Conservation (phyloP, 257 asterid species). For the Capsicum rhomboideum region DNA sequence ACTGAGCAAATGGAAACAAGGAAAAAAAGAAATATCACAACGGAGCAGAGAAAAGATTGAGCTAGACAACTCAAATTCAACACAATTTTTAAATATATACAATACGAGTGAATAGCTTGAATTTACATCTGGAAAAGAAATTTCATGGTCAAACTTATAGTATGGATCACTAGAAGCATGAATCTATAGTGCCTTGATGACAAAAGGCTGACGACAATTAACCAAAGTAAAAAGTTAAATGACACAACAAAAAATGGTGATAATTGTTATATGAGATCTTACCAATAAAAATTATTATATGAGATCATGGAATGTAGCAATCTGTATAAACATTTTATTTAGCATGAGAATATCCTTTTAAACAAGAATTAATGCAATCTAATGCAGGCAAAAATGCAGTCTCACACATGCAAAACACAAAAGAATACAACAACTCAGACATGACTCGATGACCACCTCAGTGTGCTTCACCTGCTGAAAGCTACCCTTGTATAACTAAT, state of each 20-base stretch:
- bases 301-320: neutral
- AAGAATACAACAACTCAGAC: neutral
- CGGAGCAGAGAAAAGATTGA: neutral
- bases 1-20: constrained; percentile 31
- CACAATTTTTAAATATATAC: neutral
- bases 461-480: neutral
- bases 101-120: neutral
- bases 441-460: neutral
- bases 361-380: neutral
- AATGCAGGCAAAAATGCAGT: neutral
- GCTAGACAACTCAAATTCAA: neutral
- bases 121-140: neutral
- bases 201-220: neutral
- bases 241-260: neutral
- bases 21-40: neutral
- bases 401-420: neutral
- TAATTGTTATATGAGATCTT: neutral
- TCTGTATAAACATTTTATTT: neutral
- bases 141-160: neutral
- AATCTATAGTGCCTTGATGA: neutral
- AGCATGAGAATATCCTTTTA: neutral
- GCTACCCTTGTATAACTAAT: neutral
- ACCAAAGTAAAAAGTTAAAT: neutral
- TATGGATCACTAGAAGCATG: neutral
- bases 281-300: neutral